Percentiles rank a stretch among this genome's conserved stretches.
Conservation (phyloP, 352 stramenopile genomes). For the Phytophthora brassicae region DNA sequence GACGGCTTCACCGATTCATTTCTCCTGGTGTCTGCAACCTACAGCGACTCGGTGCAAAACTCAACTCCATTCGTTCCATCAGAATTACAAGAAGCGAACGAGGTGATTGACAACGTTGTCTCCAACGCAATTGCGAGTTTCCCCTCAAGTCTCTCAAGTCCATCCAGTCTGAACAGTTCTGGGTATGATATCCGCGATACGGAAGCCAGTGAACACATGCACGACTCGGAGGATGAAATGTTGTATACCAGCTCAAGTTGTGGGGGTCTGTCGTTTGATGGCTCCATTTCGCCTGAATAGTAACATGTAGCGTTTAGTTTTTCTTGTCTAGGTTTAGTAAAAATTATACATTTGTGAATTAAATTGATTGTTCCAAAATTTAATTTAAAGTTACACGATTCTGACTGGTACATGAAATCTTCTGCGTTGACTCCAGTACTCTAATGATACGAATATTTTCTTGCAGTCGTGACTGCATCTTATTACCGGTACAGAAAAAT, state of each 20-base stretch:
- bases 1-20: constrained; percentile 6
- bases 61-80: not conserved
- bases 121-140: constrained; percentile 31
- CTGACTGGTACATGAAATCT: no score
- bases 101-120: not conserved
- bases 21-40: constrained; percentile 11
- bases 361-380: no score
- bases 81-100: not conserved
- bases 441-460: no score
- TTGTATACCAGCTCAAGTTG: constrained; percentile 29
- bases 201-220: constrained; percentile 37
- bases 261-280: constrained; percentile 36
- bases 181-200: constrained; percentile 36
- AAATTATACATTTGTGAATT: no score
- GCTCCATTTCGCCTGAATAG: constrained; percentile 11
- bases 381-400: no score
- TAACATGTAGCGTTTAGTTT: no score
- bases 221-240: constrained; percentile 23
- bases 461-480: no score
- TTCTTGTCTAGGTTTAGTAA: no score
- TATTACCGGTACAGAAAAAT: no score
- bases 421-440: no score
- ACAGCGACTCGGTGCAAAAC: constrained; percentile 7
- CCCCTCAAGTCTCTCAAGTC: constrained; percentile 29
- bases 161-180: constrained; percentile 25